These are phyloP conservation scores for Melaleuca quinquenervia DNA, from an alignment of 345 rosid species.

Conservation along the genomic window DNA sequence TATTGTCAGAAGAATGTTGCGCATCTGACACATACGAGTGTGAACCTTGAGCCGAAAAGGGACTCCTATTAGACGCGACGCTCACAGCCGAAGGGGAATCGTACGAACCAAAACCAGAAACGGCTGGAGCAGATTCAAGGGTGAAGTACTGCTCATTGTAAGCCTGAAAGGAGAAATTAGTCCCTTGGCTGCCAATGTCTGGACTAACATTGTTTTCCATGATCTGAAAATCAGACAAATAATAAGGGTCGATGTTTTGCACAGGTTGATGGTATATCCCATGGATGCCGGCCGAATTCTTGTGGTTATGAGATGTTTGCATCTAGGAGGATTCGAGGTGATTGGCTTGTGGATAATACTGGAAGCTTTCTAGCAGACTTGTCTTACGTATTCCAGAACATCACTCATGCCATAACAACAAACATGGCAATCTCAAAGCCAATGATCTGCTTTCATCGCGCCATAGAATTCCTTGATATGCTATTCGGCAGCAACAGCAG, in stretches of 20 bases:
- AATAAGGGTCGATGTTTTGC: constrained; percentile 33
- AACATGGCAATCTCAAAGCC: background rate
- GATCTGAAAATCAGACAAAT: constrained; percentile 33
- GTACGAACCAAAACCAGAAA: constrained; percentile 20
- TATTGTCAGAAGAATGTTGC: constrained; percentile 50
- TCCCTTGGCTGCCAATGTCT: constrained; percentile 29
- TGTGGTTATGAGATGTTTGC: constrained; percentile 68
- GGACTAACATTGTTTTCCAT: constrained; percentile 38
- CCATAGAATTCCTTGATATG: background rate
- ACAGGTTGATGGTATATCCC: constrained; percentile 37
- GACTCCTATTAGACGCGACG: constrained; percentile 50
- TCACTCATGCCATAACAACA: background rate
- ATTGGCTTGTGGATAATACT: background rate
- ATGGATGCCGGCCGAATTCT: constrained; percentile 35
- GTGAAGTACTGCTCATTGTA: constrained; percentile 56
- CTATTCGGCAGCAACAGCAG: background rate
- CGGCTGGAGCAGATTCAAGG: constrained; percentile 67
- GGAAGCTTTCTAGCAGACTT: background rate
- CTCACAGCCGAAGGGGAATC: constrained; percentile 71
- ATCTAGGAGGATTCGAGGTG: constrained; percentile 12
- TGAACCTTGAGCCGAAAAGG: constrained; percentile 82
- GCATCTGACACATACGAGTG: constrained; percentile 65
- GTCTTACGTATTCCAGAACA: background rate
- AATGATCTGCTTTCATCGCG: background rate
- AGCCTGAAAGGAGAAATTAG: constrained; percentile 28